These are phyloP conservation scores for Sporothrix protearum DNA, from an alignment of 2,329 filamentous ascomycete species.

Conservation along the genomic window DNA sequence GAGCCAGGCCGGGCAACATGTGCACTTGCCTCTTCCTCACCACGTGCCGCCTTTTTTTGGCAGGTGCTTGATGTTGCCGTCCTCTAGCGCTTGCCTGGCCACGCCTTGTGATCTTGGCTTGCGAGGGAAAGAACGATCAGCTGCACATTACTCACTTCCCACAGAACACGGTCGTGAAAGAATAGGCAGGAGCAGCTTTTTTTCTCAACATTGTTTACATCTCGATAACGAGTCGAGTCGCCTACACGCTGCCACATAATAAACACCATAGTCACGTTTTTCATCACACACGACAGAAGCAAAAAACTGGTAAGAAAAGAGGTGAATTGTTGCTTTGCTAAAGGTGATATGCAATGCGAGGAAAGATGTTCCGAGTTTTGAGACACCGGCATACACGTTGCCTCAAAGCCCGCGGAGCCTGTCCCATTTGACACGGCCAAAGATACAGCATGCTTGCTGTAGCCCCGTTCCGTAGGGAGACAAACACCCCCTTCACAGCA, in stretches of 20 bases:
- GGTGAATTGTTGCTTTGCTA: slow-evolving; percentile 10
- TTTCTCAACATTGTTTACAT: too few species aligned
- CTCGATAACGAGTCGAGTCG: too few species aligned
- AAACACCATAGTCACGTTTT: not conserved
- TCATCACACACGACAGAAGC: too few species aligned
- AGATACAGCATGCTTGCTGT: not conserved
- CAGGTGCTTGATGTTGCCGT: slow-evolving; percentile 4
- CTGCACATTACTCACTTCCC: not conserved
- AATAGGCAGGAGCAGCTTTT: not conserved
- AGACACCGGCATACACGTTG: not conserved
- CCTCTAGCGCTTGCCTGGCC: slow-evolving; percentile 7
- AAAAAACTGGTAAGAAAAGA: not conserved
- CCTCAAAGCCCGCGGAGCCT: not conserved
- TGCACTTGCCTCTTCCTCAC: not conserved
- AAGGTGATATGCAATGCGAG: not conserved
- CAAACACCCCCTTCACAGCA: not conserved
- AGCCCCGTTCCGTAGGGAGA: not conserved
- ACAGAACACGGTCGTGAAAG: not conserved
- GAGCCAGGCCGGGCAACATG: not conserved
- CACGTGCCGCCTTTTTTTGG: slow-evolving; percentile 14
- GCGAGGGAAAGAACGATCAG: not conserved
- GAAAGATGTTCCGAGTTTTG: not conserved
- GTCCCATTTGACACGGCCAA: not conserved
- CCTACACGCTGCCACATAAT: not conserved
- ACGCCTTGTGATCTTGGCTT: not conserved